Conservation (phyloP, 352 stramenopile species). For the Globisporangium okanoganense region DNA sequence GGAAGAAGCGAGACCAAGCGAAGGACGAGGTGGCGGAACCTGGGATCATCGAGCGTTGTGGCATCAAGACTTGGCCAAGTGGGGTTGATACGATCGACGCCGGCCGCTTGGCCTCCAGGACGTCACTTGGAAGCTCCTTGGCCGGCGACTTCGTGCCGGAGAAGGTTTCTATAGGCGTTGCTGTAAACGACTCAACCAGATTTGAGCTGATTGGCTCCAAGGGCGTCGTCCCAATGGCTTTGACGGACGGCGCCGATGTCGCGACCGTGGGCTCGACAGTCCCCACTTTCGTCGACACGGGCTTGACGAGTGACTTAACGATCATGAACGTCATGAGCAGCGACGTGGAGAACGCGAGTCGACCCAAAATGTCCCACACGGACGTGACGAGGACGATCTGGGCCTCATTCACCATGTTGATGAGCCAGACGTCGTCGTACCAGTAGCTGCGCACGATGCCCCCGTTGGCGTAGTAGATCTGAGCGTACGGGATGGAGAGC, state of each 20-base stretch:
- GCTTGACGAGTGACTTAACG: conserved; percentile 15
- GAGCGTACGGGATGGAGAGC: conserved; percentile 15
- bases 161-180: background rate
- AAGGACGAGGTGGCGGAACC: background rate
- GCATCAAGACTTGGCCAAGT: background rate
- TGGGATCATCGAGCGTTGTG: background rate
- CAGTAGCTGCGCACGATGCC: background rate
- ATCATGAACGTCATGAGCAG: conserved; percentile 17
- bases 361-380: conserved; percentile 1
- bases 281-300: background rate
- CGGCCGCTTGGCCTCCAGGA: background rate
- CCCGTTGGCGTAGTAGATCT: too few species aligned
- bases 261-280: background rate
- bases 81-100: too few species aligned
- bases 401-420: conserved; percentile 20
- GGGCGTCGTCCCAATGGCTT: background rate
- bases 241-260: background rate
- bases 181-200: background rate
- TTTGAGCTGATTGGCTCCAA: background rate
- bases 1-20: conserved; percentile 4
- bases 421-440: conserved; percentile 21
- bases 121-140: background rate
- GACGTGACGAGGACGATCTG: conserved; percentile 18
- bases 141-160: background rate
- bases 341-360: conserved; percentile 7